Evolutionary conservation across 331 rosid species (phyloP), one percentile per base, ranked within the genome.

Genomic region (Malus hybrid): DNA sequence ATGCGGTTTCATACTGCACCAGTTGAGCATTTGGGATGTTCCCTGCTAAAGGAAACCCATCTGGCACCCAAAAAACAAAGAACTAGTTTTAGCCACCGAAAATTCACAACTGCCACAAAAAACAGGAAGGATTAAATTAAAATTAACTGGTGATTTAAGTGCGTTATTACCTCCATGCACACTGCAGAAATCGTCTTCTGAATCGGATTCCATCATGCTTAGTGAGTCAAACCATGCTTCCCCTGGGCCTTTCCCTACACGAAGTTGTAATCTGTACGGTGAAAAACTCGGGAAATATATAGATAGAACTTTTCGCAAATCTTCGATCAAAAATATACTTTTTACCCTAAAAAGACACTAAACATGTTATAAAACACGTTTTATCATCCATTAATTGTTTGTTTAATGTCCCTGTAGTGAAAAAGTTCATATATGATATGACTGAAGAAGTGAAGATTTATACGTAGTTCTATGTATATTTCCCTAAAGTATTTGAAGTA

Each of bases 181-280:
- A 63, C 97, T 94, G 48, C 82, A 73, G 89, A 85, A 94, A 14
- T 94, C 99, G 30, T 94, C 99, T 82, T 90, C 97, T 36, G 91
- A 89, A 80, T 94, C 99, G 55, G 99, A 87, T 8, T 87, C 97
- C 56, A 92, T 24, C 53, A 90, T 88, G 78, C 95, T 90, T 70
- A 76, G 83, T 10, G 99, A 87, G 84, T 94, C 99, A 76, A 87
- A 94, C 97, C 97, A 94, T 50, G 93, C 82, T 48, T 94, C 99
- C 68, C 86, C 99, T 80, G 82, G 90, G 85, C 84, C 86, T 60
- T 76, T 66, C 69, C 93, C 98, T 93, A 73, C 75, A n/a, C 12
- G 10, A 34, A 63, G 39, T 48, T 28, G 13, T 60, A 2, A 68
- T 30, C 26, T 28, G 22, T 53, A 33, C 3, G 5, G 8, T 74